Conservation (phyloP, 345 rosid species). For the Heritiera littoralis region DNA sequence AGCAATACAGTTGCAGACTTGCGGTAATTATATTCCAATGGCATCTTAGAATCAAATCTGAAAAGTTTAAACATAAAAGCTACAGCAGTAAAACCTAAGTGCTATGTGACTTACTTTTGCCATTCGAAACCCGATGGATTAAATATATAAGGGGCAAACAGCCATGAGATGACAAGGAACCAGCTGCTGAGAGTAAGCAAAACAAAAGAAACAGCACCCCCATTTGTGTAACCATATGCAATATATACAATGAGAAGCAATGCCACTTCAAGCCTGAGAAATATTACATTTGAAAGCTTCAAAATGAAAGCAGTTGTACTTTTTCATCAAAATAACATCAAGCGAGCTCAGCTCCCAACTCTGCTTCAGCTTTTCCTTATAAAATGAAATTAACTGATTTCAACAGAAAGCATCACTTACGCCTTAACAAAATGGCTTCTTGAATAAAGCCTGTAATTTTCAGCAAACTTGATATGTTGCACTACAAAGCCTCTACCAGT, state of each 20-base stretch:
- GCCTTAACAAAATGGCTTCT: conserved; percentile 98
- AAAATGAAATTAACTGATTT: not conserved
- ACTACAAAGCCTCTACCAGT: conserved; percentile 99
- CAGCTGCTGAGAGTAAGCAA: conserved; percentile 91
- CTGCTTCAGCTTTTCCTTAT: not conserved
- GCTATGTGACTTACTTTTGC: conserved; percentile 76
- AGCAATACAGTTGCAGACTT: conserved; percentile 2
- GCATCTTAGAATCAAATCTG: not conserved
- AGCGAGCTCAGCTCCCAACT: not conserved
- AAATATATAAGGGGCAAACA: conserved; percentile 97
- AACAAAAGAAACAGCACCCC: conserved; percentile 75
- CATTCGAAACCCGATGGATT: conserved; percentile 99
- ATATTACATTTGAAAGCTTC: conserved; percentile 23
- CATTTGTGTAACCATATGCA: conserved; percentile 80
- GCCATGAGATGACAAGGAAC: conserved; percentile 98
- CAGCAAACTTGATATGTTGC: conserved; percentile 96
- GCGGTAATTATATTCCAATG: not conserved
- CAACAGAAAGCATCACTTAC: conserved; percentile 47
- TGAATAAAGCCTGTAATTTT: conserved; percentile 93
- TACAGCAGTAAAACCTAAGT: conserved; percentile 1
- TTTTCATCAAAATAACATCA: conserved; percentile 14
- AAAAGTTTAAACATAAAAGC: conserved; percentile 4
- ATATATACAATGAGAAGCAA: conserved; percentile 87
- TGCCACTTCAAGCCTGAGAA: conserved; percentile 91
- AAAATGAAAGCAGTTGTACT: conserved; percentile 9